Evolutionary conservation across 2,329 filamentous ascomycete species (phyloP), one percentile per base, ranked within the genome.

Genomic region (Escovopsis sp.): DNA sequence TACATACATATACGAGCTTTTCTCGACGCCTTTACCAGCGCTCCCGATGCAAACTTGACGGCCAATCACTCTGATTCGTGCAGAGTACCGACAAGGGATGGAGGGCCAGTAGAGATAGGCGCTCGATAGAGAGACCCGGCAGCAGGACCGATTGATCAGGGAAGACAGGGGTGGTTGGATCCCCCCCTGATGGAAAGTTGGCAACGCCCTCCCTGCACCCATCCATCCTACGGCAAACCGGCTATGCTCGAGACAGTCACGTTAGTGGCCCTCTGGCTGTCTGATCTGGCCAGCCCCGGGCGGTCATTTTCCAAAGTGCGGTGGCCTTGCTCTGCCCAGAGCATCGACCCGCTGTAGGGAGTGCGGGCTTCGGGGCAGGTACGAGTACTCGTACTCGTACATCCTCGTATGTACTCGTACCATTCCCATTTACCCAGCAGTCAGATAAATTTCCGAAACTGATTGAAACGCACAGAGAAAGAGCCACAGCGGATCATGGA

Each of bases 371-470:
- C 11, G 28, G 28, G 8, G 11, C 28, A 30, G 28, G 7, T 30
- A 11, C 28, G 28, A 11, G 28, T 30, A 30, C 28, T 30, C 28
- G 28, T n/a, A n/a, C n/a, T n/a, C n/a, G n/a, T n/a, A n/a, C n/a
- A n/a, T n/a, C n/a, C n/a, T n/a, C n/a, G n/a, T 30, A 30, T 7
- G 3, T 30, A 23, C 23, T 23, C 5, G 52, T 57, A 57, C 53
- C 63, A 62, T 59, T 56, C 56, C 53, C 55, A 53, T 47, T 49
- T 49, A 53, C 55, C 57, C 41, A 46, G 8, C 28, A 30, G 28
- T 11, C 4, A 30, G 60, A 62, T 62, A 66, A 68, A 67, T 64
- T 67, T 63, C 65, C 65, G 64, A 67, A 61, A 63, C 57, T 64
- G 63, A 56, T 64, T 63, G 63, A 8, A 63, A 61, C 58, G 60